These are phyloP conservation scores for Aspergillus leporis DNA, from an alignment of 495 filamentous ascomycete genomes.

Conservation along the genomic window DNA sequence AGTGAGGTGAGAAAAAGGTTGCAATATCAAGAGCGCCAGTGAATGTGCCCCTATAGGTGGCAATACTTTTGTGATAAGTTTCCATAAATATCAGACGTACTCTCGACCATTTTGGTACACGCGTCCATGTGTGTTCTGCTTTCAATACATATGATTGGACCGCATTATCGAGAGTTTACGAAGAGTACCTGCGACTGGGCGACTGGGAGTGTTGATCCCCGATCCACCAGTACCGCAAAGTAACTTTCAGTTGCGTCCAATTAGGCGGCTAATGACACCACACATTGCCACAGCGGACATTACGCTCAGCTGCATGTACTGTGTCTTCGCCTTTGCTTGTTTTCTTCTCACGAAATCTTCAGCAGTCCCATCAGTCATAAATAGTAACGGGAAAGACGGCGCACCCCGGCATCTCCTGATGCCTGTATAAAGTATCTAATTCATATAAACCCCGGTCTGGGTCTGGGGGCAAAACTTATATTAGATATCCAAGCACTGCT, in stretches of 20 bases:
- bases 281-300: slow-evolving; percentile 6
- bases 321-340: not conserved
- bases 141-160: slow-evolving; percentile 2
- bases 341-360: not conserved
- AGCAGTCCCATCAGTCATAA: not conserved
- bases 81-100: not conserved
- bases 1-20: not conserved
- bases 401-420: not conserved
- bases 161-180: slow-evolving; percentile 1
- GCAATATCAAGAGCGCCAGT: not conserved
- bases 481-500: not conserved
- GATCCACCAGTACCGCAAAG: slow-evolving; percentile 1
- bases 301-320: not conserved
- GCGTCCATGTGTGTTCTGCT: not conserved
- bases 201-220: slow-evolving; percentile 5
- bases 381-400: not conserved
- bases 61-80: not conserved
- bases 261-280: not conserved
- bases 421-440: not conserved
- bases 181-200: slow-evolving; percentile 1
- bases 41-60: not conserved
- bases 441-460: not conserved
- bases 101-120: slow-evolving; percentile 3
- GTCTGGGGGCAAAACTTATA: not conserved
- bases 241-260: not conserved